Conservation (phyloP, 345 rosid species). For the Litchi chinensis region DNA sequence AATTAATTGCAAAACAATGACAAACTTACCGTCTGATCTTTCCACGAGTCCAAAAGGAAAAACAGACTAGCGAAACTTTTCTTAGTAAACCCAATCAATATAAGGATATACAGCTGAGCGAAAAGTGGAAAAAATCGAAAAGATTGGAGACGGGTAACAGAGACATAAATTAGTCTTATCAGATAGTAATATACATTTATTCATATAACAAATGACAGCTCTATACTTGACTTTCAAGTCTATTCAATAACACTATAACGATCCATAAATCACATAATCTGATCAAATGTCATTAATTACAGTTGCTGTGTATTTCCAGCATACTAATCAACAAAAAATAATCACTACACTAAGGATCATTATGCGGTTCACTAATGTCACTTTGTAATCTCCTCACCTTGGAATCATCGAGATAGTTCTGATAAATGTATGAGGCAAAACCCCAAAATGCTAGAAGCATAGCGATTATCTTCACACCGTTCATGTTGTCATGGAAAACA, state of each 20-base stretch:
- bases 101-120: not conserved
- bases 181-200: not conserved
- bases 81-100: not conserved
- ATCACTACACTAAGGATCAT: constrained; percentile 24
- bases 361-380: constrained; percentile 9
- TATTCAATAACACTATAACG: not conserved
- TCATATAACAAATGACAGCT: not conserved
- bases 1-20: not conserved
- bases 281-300: not conserved
- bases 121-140: not conserved
- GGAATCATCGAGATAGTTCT: constrained; percentile 58
- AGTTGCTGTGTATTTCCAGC: constrained; percentile 2
- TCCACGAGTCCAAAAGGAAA: not conserved
- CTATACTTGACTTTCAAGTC: not conserved
- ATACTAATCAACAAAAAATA: not conserved
- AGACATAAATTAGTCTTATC: not conserved
- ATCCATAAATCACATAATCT: not conserved
- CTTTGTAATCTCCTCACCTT: constrained; percentile 39
- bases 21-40: not conserved
- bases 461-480: constrained; percentile 62
- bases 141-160: not conserved
- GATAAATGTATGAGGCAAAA: constrained; percentile 57
- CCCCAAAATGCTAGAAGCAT: constrained; percentile 70
- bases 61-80: not conserved
- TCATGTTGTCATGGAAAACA: constrained; percentile 62